phyloP scores from a whole-genome alignment of 78 protist genomes.

The Anaeramoeba flamelloides region DNA sequence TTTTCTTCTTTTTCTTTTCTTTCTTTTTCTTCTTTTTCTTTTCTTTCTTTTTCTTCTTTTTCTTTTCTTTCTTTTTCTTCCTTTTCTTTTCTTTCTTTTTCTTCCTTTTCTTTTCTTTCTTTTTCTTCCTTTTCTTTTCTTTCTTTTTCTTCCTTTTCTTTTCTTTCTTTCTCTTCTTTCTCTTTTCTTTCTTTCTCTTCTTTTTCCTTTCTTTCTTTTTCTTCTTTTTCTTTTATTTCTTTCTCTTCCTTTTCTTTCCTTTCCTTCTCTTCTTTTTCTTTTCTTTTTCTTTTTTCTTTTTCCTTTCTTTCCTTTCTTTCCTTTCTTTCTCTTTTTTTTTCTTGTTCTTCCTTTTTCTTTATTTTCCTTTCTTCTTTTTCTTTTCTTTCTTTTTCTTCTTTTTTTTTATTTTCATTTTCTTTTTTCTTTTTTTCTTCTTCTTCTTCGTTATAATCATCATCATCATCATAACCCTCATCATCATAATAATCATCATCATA shows the following conservation, averaged over 20 bases:
- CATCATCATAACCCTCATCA: no score
- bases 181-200: no score
- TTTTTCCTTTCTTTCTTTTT: not conserved
- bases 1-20: no score
- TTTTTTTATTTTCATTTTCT: not conserved
- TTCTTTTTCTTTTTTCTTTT: not conserved
- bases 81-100: not conserved
- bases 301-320: constrained; percentile 1
- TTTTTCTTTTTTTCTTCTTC: constrained; percentile 4
- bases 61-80: not conserved
- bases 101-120: no score
- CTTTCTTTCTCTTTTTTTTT: not conserved
- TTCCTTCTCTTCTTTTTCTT: constrained; percentile 1
- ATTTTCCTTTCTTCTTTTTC: not conserved
- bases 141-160: not conserved
- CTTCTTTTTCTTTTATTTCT: not conserved
- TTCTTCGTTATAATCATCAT: not conserved
- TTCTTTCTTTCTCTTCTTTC: not conserved
- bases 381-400: not conserved
- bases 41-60: not conserved
- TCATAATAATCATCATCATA: not conserved
- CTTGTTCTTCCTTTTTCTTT: no score
- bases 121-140: not conserved
- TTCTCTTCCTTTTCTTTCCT: constrained; percentile 5
- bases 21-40: not conserved